Evolutionary conservation across 2,329 filamentous ascomycete genomes (phyloP).

Genomic region (Cercospora canescens): DNA sequence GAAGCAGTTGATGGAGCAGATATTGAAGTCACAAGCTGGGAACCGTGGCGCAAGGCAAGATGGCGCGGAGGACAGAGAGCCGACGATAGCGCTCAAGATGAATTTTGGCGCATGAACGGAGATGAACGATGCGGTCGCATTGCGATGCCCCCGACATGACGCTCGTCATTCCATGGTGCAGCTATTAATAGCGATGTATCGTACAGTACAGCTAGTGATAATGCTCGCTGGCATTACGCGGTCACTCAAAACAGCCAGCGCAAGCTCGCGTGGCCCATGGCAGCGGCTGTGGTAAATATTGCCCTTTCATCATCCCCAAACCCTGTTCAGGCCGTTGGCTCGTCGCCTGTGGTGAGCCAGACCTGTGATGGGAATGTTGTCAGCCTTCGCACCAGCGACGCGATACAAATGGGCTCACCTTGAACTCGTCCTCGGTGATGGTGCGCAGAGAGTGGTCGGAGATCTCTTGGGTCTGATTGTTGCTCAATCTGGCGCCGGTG

Average conservation of each 20-base stretch:
- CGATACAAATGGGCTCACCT: not conserved
- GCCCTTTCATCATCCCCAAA: not conserved
- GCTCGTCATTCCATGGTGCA: not conserved
- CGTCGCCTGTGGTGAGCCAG: slow-evolving; percentile 4
- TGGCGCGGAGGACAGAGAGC: slow-evolving; percentile 53
- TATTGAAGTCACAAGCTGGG: slow-evolving; percentile 47
- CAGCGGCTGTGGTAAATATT: not conserved
- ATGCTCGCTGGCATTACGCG: slow-evolving; percentile 8
- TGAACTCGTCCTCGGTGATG: slow-evolving; percentile 22
- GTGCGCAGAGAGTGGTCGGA: slow-evolving; percentile 16
- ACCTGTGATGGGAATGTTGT: not conserved
- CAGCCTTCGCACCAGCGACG: not conserved
- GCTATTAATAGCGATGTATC: not conserved
- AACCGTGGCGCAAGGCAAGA: slow-evolving; percentile 47
- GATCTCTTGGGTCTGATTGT: slow-evolving; percentile 24
- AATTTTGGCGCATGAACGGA: slow-evolving; percentile 59
- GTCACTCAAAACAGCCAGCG: not conserved
- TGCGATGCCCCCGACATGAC: not conserved
- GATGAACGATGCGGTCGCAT: not conserved
- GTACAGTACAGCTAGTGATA: not conserved
- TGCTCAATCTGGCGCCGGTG: slow-evolving; percentile 18
- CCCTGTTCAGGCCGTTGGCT: not conserved
- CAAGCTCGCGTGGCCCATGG: not conserved
- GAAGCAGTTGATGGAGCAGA: slow-evolving; percentile 72
- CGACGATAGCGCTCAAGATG: slow-evolving; percentile 93